phyloP scores from a whole-genome alignment of 108 stramenopile species.

The Stephanodiscus minutulus region DNA sequence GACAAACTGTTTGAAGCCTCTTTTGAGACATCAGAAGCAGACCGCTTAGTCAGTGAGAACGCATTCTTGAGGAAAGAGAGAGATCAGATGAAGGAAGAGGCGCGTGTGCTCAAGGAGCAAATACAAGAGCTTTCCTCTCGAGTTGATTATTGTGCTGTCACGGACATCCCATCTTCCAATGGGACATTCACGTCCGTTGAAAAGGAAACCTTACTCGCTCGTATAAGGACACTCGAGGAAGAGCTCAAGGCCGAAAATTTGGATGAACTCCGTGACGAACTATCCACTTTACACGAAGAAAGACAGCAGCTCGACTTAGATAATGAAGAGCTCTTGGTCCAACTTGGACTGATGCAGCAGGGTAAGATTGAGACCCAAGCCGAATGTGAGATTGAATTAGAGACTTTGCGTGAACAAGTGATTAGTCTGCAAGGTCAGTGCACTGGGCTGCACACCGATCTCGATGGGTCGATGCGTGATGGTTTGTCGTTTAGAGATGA shows the following conservation, averaged over 20 bases:
- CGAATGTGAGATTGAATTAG: slow-evolving; percentile 33
- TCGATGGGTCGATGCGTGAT: slow-evolving; percentile 14
- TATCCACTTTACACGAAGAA: slow-evolving; percentile 54
- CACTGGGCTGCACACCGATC: slow-evolving; percentile 25
- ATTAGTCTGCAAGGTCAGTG: slow-evolving; percentile 23
- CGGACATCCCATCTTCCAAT: not conserved
- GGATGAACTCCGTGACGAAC: slow-evolving; percentile 44
- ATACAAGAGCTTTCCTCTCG: slow-evolving; percentile 25
- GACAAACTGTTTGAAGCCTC: slow-evolving; percentile 38
- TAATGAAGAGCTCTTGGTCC: slow-evolving; percentile 81
- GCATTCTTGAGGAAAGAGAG: slow-evolving; percentile 21
- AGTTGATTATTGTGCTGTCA: not conserved
- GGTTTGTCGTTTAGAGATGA: not conserved
- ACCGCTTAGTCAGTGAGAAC: slow-evolving; percentile 19
- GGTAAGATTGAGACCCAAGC: slow-evolving; percentile 58
- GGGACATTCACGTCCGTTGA: slow-evolving; percentile 19
- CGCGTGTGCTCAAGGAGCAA: slow-evolving; percentile 11
- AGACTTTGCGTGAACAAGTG: slow-evolving; percentile 32
- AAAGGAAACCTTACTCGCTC: slow-evolving; percentile 26
- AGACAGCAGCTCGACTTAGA: slow-evolving; percentile 60
- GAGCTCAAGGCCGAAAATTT: slow-evolving; percentile 34
- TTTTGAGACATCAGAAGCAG: slow-evolving; percentile 12
- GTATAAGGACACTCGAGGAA: slow-evolving; percentile 37
- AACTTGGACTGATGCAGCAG: slow-evolving; percentile 76
- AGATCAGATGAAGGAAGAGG: slow-evolving; percentile 22